Conservation (phyloP, 2,329 filamentous ascomycete genomes). For the Paecilomyces niveus region DNA sequence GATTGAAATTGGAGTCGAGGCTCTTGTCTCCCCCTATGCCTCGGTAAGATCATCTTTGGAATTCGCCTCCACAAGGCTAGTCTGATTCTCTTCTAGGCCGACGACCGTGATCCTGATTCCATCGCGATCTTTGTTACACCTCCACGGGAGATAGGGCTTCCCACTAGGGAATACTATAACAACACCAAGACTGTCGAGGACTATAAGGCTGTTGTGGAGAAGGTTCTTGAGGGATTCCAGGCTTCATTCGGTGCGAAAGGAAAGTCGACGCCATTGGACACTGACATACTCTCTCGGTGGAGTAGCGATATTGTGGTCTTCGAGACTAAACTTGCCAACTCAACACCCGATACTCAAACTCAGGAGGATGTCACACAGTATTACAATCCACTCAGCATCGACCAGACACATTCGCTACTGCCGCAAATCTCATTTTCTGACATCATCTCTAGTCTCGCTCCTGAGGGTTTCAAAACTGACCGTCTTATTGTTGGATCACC, state of each 20-base stretch:
- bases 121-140: slow-evolving; percentile 42
- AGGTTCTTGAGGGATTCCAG: slow-evolving; percentile 34
- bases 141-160: slow-evolving; percentile 48
- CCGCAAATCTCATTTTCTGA: slow-evolving; percentile 50
- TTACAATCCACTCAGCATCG: slow-evolving; percentile 57
- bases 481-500: slow-evolving; percentile 55
- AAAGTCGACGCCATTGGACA: not conserved
- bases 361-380: slow-evolving; percentile 58
- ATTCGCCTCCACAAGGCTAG: not conserved
- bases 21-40: slow-evolving; percentile 24
- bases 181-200: slow-evolving; percentile 46
- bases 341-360: slow-evolving; percentile 52
- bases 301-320: slow-evolving; percentile 46
- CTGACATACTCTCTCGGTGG: slow-evolving; percentile 2
- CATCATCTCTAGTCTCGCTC: slow-evolving; percentile 48
- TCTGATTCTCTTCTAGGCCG: slow-evolving; percentile 26
- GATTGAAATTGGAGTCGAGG: slow-evolving; percentile 27
- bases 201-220: slow-evolving; percentile 42
- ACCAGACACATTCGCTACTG: slow-evolving; percentile 48
- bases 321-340: slow-evolving; percentile 54
- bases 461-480: slow-evolving; percentile 43
- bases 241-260: not conserved
- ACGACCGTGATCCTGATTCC: slow-evolving; percentile 50
- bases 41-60: slow-evolving; percentile 19
- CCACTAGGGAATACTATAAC: slow-evolving; percentile 55